A percentile compares a stretch with the other conserved stretches of the same genome.
Conservation (phyloP, 306 rosid genomes). For the Cicer judaicum region DNA sequence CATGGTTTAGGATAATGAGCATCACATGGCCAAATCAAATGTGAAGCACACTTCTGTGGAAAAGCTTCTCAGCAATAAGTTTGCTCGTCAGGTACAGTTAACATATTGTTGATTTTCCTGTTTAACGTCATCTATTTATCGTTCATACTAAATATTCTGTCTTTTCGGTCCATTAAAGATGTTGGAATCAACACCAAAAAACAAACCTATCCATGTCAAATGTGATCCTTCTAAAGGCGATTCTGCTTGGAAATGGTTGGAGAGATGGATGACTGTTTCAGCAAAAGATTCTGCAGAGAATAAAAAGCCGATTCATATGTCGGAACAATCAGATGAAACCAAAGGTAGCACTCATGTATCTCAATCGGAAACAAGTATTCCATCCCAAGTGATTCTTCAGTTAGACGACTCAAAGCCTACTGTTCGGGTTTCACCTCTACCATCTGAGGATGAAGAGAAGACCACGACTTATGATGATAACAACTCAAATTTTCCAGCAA, state of each 20-base stretch:
- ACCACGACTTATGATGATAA: slow-evolving; percentile 48
- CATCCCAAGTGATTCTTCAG: slow-evolving; percentile 51
- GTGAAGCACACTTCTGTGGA: slow-evolving; percentile 56
- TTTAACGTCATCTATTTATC: background rate
- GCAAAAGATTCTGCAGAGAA: slow-evolving; percentile 51
- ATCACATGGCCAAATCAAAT: slow-evolving; percentile 47
- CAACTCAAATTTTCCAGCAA: slow-evolving; percentile 56
- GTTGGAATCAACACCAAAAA: slow-evolving; percentile 76
- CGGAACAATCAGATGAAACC: slow-evolving; percentile 54
- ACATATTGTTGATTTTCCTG: slow-evolving; percentile 12
- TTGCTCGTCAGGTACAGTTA: slow-evolving; percentile 78
- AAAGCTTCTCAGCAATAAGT: slow-evolving; percentile 77
- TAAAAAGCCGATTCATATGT: slow-evolving; percentile 37
- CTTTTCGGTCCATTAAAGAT: slow-evolving; percentile 53
- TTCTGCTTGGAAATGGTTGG: slow-evolving; percentile 98
- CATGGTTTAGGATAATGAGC: slow-evolving; percentile 62
- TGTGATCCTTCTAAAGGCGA: slow-evolving; percentile 83
- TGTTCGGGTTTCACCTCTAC: slow-evolving; percentile 48
- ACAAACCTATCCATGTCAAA: slow-evolving; percentile 68
- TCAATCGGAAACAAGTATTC: slow-evolving; percentile 49
- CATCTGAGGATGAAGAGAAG: slow-evolving; percentile 70
- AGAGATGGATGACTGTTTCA: slow-evolving; percentile 87
- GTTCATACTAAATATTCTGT: slow-evolving; percentile 35
- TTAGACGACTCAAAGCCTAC: slow-evolving; percentile 53
- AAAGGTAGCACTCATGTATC: slow-evolving; percentile 42